These are phyloP conservation scores for Ceratocystiopsis brevicomis DNA, from an alignment of 2,329 filamentous ascomycete genomes.

Conservation along the genomic window DNA sequence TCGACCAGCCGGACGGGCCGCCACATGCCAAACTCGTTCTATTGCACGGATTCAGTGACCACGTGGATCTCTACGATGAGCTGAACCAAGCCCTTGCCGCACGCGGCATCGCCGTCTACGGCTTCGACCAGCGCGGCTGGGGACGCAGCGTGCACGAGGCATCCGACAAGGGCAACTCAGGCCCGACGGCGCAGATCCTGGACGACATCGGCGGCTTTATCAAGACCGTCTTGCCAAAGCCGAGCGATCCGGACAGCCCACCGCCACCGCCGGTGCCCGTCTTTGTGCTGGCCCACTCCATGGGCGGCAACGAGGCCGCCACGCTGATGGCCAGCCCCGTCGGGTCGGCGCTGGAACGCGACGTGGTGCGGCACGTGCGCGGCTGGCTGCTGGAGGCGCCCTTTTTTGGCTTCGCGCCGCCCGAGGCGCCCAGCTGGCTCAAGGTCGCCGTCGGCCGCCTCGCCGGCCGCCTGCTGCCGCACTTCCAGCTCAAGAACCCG, in stretches of 20 bases:
- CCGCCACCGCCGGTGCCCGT: slow-evolving; percentile 27
- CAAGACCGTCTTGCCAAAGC: slow-evolving; percentile 27
- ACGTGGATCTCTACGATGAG: slow-evolving; percentile 56
- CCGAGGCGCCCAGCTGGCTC: slow-evolving; percentile 41
- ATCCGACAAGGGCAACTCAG: slow-evolving; percentile 50
- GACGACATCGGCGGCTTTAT: slow-evolving; percentile 65
- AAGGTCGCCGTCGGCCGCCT: slow-evolving; percentile 49
- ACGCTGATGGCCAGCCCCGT: slow-evolving; percentile 32
- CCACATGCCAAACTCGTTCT: slow-evolving; percentile 57
- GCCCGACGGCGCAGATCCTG: slow-evolving; percentile 53
- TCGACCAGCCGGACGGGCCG: slow-evolving; percentile 30
- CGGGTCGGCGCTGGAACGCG: slow-evolving; percentile 23
- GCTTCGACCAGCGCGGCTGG: slow-evolving; percentile 82
- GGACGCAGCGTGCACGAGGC: slow-evolving; percentile 48
- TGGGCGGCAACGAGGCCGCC: slow-evolving; percentile 68
- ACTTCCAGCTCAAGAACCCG: slow-evolving; percentile 44
- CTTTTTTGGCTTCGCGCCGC: slow-evolving; percentile 53
- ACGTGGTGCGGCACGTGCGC: slow-evolving; percentile 37
- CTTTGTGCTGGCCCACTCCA: slow-evolving; percentile 79
- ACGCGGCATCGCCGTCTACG: slow-evolving; percentile 54
- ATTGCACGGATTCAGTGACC: slow-evolving; percentile 81
- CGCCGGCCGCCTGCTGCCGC: slow-evolving; percentile 47
- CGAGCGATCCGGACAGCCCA: slow-evolving; percentile 10
- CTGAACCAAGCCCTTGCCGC: slow-evolving; percentile 54
- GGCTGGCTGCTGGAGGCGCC: slow-evolving; percentile 65